Conservation (phyloP, 129 eudicot genomes). For the Flaveria brownii region DNA sequence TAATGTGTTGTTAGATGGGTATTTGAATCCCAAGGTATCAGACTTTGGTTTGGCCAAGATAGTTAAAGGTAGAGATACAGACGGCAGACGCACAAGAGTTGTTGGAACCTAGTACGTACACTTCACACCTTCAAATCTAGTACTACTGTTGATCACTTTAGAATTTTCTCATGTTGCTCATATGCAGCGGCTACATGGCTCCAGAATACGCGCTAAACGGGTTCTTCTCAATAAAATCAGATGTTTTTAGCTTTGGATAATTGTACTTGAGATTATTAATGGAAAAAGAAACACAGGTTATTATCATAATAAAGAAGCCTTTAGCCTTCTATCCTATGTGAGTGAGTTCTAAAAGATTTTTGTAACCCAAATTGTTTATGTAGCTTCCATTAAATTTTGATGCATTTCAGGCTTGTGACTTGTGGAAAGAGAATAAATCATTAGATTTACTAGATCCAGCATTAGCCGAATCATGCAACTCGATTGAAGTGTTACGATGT, state of each 20-base stretch:
- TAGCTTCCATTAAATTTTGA: background rate
- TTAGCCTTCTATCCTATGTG: constrained; percentile 50
- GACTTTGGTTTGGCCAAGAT: too few species aligned
- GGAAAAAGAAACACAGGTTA: constrained; percentile 49
- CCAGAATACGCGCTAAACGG: constrained; percentile 50
- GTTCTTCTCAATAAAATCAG: constrained; percentile 43
- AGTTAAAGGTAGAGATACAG: background rate
- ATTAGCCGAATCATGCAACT: constrained; percentile 36
- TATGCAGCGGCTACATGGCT: constrained; percentile 48
- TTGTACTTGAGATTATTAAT: constrained; percentile 50
- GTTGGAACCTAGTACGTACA: constrained; percentile 42
- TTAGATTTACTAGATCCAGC: constrained; percentile 33
- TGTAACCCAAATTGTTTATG: background rate
- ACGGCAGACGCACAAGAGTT: constrained; percentile 25
- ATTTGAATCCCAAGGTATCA: too few species aligned
- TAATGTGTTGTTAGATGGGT: too few species aligned
- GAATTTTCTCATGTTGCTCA: background rate
- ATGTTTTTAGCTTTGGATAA: constrained; percentile 57
- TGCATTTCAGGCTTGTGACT: constrained; percentile 43
- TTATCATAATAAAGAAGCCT: constrained; percentile 38
- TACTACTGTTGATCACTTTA: background rate
- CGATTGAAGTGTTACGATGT: constrained; percentile 44
- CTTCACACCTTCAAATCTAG: background rate
- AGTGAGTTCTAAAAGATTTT: constrained; percentile 9
- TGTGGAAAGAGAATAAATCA: constrained; percentile 43